Conservation (phyloP, 2,329 filamentous ascomycete genomes). For the Pseudopyricularia cyperi region DNA sequence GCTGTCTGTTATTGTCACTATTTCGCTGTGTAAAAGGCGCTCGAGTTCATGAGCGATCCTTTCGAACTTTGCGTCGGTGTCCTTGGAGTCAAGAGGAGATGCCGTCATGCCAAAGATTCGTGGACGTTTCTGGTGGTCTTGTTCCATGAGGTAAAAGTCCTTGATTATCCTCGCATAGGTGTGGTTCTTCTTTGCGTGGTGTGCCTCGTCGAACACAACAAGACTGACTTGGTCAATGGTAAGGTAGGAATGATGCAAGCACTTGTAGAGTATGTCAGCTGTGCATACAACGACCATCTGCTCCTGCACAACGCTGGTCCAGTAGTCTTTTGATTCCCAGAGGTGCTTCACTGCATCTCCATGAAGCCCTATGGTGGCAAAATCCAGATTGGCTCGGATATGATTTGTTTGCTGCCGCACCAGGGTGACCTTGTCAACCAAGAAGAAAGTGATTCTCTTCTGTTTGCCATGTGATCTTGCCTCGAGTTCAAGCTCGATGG, state of each 20-base stretch:
- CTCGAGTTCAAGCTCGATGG: conserved; percentile 65
- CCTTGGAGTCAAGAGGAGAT: conserved; percentile 77
- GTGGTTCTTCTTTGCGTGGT: conserved; percentile 91
- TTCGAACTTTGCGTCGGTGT: conserved; percentile 41
- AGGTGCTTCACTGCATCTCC: conserved; percentile 47
- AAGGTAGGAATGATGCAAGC: conserved; percentile 67
- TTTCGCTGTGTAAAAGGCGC: conserved; percentile 62
- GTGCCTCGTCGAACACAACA: conserved; percentile 89
- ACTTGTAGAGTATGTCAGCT: conserved; percentile 71
- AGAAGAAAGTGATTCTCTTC: conserved; percentile 66
- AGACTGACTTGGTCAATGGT: conserved; percentile 75
- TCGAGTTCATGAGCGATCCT: conserved; percentile 65
- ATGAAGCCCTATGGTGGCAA: conserved; percentile 60
- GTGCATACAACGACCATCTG: conserved; percentile 88
- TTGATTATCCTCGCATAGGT: conserved; percentile 83
- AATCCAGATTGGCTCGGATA: conserved; percentile 66
- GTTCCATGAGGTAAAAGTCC: conserved; percentile 57
- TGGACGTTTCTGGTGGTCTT: conserved; percentile 38
- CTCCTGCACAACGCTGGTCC: conserved; percentile 37
- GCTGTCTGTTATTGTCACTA: conserved; percentile 55
- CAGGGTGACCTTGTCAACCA: conserved; percentile 79
- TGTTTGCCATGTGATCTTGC: conserved; percentile 45
- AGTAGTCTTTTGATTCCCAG: conserved; percentile 28
- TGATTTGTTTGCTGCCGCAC: conserved; percentile 84
- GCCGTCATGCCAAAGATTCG: conserved; percentile 94